Evolutionary conservation across 352 stramenopile species (phyloP).

Genomic region (Plasmopara viticola): DNA sequence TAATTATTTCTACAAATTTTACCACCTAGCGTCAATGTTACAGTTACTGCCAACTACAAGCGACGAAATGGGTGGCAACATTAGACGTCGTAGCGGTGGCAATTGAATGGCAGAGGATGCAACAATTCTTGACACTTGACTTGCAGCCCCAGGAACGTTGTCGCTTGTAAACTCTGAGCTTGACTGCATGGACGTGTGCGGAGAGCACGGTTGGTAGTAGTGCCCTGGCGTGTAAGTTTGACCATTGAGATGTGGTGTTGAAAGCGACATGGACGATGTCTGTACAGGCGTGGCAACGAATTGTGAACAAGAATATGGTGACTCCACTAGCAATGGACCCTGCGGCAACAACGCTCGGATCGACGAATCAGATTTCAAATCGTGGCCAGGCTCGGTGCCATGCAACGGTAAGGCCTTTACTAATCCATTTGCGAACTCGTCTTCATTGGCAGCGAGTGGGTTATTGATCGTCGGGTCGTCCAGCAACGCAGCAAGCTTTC

Average conservation of each 20-base stretch:
- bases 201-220: constrained; percentile 16
- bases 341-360: constrained; percentile 20
- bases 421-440: constrained; percentile 9
- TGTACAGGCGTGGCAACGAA: constrained; percentile 4
- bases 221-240: constrained; percentile 15
- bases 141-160: constrained; percentile 3
- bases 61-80: constrained; percentile 57
- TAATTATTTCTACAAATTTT: no score
- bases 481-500: constrained; percentile 60
- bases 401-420: constrained; percentile 8
- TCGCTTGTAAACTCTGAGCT: constrained; percentile 5
- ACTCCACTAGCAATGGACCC: constrained; percentile 20
- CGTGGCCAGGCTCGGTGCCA: background rate
- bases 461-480: constrained; percentile 56
- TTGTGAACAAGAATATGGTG: constrained; percentile 9
- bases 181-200: constrained; percentile 7
- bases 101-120: constrained; percentile 14
- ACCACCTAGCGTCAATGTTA: background rate
- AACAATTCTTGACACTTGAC: constrained; percentile 4
- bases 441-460: constrained; percentile 29
- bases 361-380: constrained; percentile 11
- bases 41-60: constrained; percentile 19
- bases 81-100: constrained; percentile 30
- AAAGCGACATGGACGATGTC: constrained; percentile 10
- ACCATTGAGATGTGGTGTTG: constrained; percentile 3